A percentile compares a stretch with the other conserved stretches of the same genome.
phyloP scores from a whole-genome alignment of 2,329 filamentous ascomycete species.

The Fusarium compactum region DNA sequence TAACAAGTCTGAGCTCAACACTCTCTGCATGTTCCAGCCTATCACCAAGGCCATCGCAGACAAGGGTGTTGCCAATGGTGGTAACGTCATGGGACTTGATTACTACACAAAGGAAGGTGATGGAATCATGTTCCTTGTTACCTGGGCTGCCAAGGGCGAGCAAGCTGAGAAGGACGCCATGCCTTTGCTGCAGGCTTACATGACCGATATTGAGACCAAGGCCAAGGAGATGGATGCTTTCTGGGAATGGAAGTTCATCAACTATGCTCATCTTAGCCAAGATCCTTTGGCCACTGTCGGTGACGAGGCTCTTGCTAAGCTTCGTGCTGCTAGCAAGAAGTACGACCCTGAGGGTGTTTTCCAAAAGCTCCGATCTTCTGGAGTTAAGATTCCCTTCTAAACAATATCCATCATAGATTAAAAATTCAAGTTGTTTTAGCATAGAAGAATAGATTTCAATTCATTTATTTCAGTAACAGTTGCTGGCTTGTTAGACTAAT shows the following conservation, averaged over 20 bases:
- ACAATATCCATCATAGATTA: neutral
- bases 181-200: conserved; percentile 52
- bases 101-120: conserved; percentile 44
- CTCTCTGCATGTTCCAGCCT: conserved; percentile 52
- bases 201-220: conserved; percentile 49
- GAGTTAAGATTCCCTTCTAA: conserved; percentile 50
- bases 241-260: conserved; percentile 56
- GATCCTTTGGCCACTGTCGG: conserved; percentile 55
- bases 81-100: conserved; percentile 53
- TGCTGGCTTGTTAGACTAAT: neutral
- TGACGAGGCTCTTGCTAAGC: conserved; percentile 50
- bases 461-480: neutral
- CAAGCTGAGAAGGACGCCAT: conserved; percentile 52
- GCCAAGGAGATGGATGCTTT: conserved; percentile 42
- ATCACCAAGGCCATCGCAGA: conserved; percentile 49
- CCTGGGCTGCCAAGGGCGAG: conserved; percentile 49
- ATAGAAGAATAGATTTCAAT: neutral
- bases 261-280: conserved; percentile 58
- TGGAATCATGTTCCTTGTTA: conserved; percentile 51
- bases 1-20: conserved; percentile 45
- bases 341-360: conserved; percentile 56
- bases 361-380: conserved; percentile 51
- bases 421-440: neutral
- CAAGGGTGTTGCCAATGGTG: conserved; percentile 49
- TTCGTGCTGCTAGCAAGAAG: conserved; percentile 50